These are phyloP conservation scores for Cutaneotrichosporon curvatum DNA, from an alignment of 1,284 basidiomycete genomes.

Conservation along the genomic window DNA sequence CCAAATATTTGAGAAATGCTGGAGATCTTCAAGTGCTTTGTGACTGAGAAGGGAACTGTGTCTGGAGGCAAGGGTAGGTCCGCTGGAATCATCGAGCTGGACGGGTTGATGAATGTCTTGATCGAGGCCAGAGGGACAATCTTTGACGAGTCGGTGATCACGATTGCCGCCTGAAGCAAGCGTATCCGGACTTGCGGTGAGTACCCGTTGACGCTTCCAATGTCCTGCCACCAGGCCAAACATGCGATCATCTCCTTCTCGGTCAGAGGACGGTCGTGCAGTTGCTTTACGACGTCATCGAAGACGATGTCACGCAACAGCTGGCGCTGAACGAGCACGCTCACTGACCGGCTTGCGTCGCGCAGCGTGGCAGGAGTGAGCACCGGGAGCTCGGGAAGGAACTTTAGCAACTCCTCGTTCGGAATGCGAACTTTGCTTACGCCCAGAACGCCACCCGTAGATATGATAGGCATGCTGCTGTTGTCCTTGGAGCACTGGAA, in stretches of 20 bases:
- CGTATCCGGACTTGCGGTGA: constrained; percentile 49
- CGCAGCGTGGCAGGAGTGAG: constrained; percentile 62
- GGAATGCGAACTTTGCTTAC: constrained; percentile 70
- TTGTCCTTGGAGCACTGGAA: constrained; percentile 56
- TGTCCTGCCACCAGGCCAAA: constrained; percentile 78
- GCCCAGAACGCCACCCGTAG: constrained; percentile 66
- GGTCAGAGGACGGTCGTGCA: constrained; percentile 63
- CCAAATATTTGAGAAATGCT: constrained; percentile 53
- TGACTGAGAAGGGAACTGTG: constrained; percentile 65
- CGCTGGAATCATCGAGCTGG: constrained; percentile 60
- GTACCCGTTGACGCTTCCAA: constrained; percentile 53
- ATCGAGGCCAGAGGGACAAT: constrained; percentile 65
- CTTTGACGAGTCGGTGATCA: constrained; percentile 50
- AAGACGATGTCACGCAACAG: constrained; percentile 79
- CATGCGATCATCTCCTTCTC: constrained; percentile 73
- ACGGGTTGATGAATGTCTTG: constrained; percentile 66
- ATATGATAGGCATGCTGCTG: constrained; percentile 64
- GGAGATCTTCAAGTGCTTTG: constrained; percentile 56
- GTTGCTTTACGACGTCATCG: constrained; percentile 75
- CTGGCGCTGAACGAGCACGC: constrained; percentile 58
- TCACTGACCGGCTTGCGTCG: constrained; percentile 61
- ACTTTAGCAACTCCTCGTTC: constrained; percentile 64
- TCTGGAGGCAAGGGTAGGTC: constrained; percentile 75
- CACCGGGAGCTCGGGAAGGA: constrained; percentile 73
- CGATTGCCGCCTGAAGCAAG: constrained; percentile 63